Conservation (phyloP, 441 rosid species). For the Gossypium gossypioides region DNA sequence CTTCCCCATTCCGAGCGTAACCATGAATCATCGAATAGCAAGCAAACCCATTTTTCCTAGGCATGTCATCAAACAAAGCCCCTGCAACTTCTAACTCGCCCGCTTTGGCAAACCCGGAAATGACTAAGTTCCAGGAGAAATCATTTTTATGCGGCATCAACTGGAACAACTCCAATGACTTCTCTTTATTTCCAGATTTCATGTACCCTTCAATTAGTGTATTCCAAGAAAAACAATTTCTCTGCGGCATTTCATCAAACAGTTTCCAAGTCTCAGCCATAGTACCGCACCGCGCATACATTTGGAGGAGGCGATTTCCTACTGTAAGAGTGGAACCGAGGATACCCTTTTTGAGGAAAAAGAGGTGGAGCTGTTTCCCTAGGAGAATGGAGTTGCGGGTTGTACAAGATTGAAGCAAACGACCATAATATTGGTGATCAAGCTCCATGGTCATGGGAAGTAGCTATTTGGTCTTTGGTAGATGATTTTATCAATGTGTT, state of each 20-base stretch:
- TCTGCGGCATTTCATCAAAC: constrained; percentile 60
- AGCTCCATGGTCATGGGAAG: constrained; percentile 22
- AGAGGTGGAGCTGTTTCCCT: constrained; percentile 45
- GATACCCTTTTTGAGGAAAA: constrained; percentile 53
- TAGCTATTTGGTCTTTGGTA: neutral
- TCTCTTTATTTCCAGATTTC: constrained; percentile 35
- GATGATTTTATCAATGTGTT: neutral
- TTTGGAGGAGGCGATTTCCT: constrained; percentile 52
- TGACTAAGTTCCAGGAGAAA: constrained; percentile 66
- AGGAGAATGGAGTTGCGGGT: constrained; percentile 26
- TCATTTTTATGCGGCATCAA: constrained; percentile 46
- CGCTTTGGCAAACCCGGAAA: constrained; percentile 49
- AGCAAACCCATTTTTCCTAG: constrained; percentile 42
- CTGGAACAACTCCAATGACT: constrained; percentile 38
- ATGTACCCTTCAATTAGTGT: constrained; percentile 63
- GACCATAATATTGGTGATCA: constrained; percentile 23
- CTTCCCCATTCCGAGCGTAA: constrained; percentile 32
- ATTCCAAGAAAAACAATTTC: constrained; percentile 73
- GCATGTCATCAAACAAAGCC: constrained; percentile 52
- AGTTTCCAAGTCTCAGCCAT: constrained; percentile 32
- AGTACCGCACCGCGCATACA: constrained; percentile 32
- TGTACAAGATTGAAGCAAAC: constrained; percentile 37
- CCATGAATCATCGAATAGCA: constrained; percentile 62
- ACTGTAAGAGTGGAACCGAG: constrained; percentile 29
- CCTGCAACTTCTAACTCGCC: constrained; percentile 45